A percentile compares a stretch with the other conserved stretches of the same genome.
These are phyloP conservation scores for Trichoderma gracile DNA, from an alignment of 2,329 filamentous ascomycete genomes.

Conservation along the genomic window DNA sequence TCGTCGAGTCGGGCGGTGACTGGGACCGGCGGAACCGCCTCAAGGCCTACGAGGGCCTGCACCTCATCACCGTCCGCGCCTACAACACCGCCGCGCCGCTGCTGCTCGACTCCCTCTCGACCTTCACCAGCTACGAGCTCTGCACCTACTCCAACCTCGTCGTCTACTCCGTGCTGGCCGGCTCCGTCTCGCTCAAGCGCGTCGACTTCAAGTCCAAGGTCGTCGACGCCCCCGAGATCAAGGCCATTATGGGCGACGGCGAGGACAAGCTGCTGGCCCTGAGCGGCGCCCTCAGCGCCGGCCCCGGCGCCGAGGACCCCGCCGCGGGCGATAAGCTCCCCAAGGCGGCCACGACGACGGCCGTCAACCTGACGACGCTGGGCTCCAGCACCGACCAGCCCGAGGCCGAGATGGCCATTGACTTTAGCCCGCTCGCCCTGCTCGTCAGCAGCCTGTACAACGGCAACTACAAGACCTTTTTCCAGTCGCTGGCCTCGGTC, in stretches of 20 bases:
- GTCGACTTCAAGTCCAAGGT: slow-evolving; percentile 99
- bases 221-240: slow-evolving; percentile 96
- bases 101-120: slow-evolving; percentile 93
- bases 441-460: slow-evolving; percentile 90
- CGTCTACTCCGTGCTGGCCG: slow-evolving; percentile 91
- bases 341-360: slow-evolving; percentile 54
- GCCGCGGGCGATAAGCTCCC: slow-evolving; percentile 64
- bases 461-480: slow-evolving; percentile 93
- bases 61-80: slow-evolving; percentile 88
- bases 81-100: slow-evolving; percentile 88
- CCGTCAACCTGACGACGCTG: slow-evolving; percentile 85
- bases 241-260: slow-evolving; percentile 87
- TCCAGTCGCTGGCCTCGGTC: slow-evolving; percentile 82
- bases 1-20: slow-evolving; percentile 94
- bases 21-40: slow-evolving; percentile 98
- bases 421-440: slow-evolving; percentile 85
- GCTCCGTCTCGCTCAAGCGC: slow-evolving; percentile 90
- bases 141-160: slow-evolving; percentile 96
- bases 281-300: slow-evolving; percentile 76
- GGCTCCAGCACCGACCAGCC: slow-evolving; percentile 70
- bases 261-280: slow-evolving; percentile 86
- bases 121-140: slow-evolving; percentile 97
- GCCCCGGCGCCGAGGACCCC: slow-evolving; percentile 77
- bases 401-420: slow-evolving; percentile 77
- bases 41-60: slow-evolving; percentile 96